These are phyloP conservation scores for Astraeus odoratus DNA, from an alignment of 768 basidiomycete genomes.

Conservation along the genomic window DNA sequence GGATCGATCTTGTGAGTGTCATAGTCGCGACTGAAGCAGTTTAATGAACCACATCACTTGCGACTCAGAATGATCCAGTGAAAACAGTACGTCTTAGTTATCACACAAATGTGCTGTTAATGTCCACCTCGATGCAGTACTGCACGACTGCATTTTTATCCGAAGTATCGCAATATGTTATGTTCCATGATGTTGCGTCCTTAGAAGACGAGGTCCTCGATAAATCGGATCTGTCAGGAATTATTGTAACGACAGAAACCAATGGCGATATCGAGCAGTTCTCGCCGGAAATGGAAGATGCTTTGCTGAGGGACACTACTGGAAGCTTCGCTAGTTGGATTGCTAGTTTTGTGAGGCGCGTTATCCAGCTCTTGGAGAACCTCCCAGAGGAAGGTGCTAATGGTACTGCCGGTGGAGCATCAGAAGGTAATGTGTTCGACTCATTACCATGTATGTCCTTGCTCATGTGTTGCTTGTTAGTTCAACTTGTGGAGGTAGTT, in stretches of 20 bases:
- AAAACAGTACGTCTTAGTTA: constrained; percentile 77
- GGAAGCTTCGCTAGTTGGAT: constrained; percentile 80
- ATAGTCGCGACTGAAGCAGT: background rate
- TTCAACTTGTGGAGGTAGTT: constrained; percentile 71
- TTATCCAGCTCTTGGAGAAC: constrained; percentile 82
- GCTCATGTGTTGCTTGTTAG: constrained; percentile 54
- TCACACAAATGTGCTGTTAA: background rate
- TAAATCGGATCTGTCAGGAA: constrained; percentile 45
- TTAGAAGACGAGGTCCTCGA: constrained; percentile 40
- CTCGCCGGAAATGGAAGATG: constrained; percentile 63
- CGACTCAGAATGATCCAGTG: constrained; percentile 61
- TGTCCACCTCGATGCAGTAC: background rate
- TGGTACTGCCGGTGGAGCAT: constrained; percentile 79
- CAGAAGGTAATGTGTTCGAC: constrained; percentile 42
- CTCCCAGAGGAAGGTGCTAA: constrained; percentile 91
- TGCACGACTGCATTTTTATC: constrained; percentile 62
- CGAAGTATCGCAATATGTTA: constrained; percentile 48
- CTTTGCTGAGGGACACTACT: constrained; percentile 61
- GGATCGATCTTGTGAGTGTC: constrained; percentile 72
- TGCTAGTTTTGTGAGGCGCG: constrained; percentile 65
- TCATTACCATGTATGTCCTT: constrained; percentile 75
- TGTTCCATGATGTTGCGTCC: constrained; percentile 46
- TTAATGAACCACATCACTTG: background rate
- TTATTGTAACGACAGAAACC: constrained; percentile 8
- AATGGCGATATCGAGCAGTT: constrained; percentile 17